Evolutionary conservation across 2,329 filamentous ascomycete species (phyloP).

Genomic region (Ceratocystis papillata): DNA sequence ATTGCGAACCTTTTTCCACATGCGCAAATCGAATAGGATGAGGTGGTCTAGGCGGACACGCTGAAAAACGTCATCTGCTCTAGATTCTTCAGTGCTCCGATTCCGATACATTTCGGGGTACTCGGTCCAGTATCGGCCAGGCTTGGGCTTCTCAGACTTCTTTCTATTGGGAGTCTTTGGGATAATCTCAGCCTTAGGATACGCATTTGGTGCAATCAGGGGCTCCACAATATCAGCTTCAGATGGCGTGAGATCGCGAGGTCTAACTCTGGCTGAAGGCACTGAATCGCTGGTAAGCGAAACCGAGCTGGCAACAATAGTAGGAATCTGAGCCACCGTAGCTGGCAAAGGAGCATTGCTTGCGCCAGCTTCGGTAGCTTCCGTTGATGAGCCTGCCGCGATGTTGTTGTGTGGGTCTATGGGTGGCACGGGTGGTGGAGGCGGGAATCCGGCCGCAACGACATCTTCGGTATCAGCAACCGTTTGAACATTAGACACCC

Average conservation of each 20-base stretch:
- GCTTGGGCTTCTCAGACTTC: slow-evolving; percentile 38
- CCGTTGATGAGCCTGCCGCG: slow-evolving; percentile 33
- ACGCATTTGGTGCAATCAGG: slow-evolving; percentile 52
- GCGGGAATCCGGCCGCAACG: slow-evolving; percentile 63
- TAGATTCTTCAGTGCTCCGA: slow-evolving; percentile 49
- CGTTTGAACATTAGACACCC: neutral
- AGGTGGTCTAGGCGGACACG: slow-evolving; percentile 87
- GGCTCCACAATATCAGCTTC: slow-evolving; percentile 63
- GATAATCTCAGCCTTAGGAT: slow-evolving; percentile 54
- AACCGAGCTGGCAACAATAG: slow-evolving; percentile 42
- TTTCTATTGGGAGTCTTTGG: slow-evolving; percentile 65
- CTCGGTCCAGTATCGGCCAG: slow-evolving; percentile 76
- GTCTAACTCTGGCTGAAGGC: slow-evolving; percentile 37
- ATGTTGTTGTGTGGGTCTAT: slow-evolving; percentile 39
- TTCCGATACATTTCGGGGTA: slow-evolving; percentile 61
- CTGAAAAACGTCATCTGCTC: slow-evolving; percentile 79
- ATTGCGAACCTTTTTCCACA: slow-evolving; percentile 94
- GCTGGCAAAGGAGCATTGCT: slow-evolving; percentile 26
- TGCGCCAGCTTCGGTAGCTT: neutral
- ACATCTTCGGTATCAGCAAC: slow-evolving; percentile 29
- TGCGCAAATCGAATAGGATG: slow-evolving; percentile 81
- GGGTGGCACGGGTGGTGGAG: slow-evolving; percentile 52
- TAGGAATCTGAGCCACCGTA: slow-evolving; percentile 51
- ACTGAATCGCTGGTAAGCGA: slow-evolving; percentile 28
- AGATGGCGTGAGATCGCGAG: slow-evolving; percentile 56